Base-by-base conservation (phyloP, 2,329 filamentous ascomycete genomes). In the Fusarium sp. region DNA sequence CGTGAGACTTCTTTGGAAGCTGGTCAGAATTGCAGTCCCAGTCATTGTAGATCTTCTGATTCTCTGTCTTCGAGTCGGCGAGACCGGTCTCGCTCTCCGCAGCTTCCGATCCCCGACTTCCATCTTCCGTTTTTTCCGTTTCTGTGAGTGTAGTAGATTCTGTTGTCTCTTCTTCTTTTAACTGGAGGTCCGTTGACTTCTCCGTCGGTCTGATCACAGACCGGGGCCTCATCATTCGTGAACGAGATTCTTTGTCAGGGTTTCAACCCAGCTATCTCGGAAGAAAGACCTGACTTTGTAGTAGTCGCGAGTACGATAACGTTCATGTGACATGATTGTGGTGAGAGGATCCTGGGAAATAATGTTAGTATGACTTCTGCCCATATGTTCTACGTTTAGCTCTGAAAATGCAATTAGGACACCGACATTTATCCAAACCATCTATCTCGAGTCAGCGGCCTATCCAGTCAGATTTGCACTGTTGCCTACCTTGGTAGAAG, bases 341-440 rank as follows among this genome's bases (percentile, higher is more conserved):
- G 24, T 24, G 3, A 69, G 31, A 0, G 58, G 4, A 5, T 69
- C 49, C 66, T 66, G 13, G 7, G 5, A 22, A 22, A 41, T 14
- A 14, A n/a, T 41, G 12, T 39, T 5, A 39, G 20, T 13, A 35
- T 35, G 33, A 15, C 33, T 35, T 35, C 33, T 35, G 31, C 31
- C 11, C 31, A 33, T 33, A 33, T 33, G 31, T 33, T 33, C 31
- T 33, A 33, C 31, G 31, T 33, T 33, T 33, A 33, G 31, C 31
- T 33, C 31, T 33, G 31, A 33, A 33, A 33, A 33, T 33, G 31
- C 31, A 12, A 33, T 33, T 33, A 33, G 31, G 18, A 31, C 24
- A 33, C 66, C 55, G 17, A 70, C 63, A 24, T 51, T 68, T 54
- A 70, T 70, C 64, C 64, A 70, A 11, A 33, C n/a, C 58, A 70